Base-by-base conservation (phyloP, 169 alveolate genomes). In the Cryptosporidium baileyi region DNA sequence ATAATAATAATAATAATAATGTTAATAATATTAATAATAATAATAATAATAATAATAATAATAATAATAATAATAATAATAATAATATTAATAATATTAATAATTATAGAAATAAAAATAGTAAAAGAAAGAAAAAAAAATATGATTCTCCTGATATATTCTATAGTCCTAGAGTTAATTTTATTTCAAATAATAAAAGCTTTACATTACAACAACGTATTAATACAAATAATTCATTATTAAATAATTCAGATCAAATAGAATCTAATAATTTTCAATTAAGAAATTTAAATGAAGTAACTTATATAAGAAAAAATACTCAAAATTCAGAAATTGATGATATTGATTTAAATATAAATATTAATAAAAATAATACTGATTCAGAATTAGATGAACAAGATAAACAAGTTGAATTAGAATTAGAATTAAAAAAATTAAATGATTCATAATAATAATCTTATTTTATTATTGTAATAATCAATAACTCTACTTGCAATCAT, bases 401-500 rank as follows among this genome's bases (percentile, higher is more conserved):
- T 41, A 11, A 41, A 41, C 49, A 41, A 11, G 0, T 41, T 11
- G n/a, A 41, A 17, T 24, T 24, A 52, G 19, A 24, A 52, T 11
- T 52, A 44, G 59, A 44, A 63, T 63, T 63, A 63, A 44, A 40
- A 63, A 1, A 24, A 41, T 19, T 40, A 5, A 63, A 17, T 17
- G 22, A 22, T 30, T 17, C 34, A 38, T 8, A 19, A 26, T 34
- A 40, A 51, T 45, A 65, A 26, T 5, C 49, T 28, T 24, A 63
- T 63, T 65, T 30, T 65, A 65, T 40, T 65, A 8, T 38, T 43
- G 30, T 65, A 65, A 13, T 51, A 45, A 49, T 65, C 81, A 24
- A 65, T 22, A 3, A 65, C 3, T 30, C 45, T 60, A 17, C 81
- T 65, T 19, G 30, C 81, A 22, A 65, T 44, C 80, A 62, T 62